Evolutionary conservation across 306 rosid species (phyloP).

Genomic region (Lablab purpureus): DNA sequence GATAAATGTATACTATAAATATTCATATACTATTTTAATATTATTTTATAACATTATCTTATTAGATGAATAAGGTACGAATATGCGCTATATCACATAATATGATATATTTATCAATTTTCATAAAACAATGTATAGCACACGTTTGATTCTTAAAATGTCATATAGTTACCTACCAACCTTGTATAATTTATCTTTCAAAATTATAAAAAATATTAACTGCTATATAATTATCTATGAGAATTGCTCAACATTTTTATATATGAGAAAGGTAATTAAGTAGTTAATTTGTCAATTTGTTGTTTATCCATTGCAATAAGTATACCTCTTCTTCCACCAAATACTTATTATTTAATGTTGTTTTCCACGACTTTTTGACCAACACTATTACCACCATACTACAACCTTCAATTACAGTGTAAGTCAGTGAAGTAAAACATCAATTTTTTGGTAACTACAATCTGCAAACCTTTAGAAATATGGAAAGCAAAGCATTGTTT

Average conservation of each 20-base stretch:
- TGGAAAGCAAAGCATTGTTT: not conserved
- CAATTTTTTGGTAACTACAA: not conserved
- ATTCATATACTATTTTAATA: no score
- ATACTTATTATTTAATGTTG: not conserved
- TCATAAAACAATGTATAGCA: not conserved
- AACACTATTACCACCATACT: not conserved
- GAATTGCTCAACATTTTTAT: not conserved
- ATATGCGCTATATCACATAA: no score
- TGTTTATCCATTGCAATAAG: not conserved
- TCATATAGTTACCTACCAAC: not conserved
- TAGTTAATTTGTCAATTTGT: not conserved
- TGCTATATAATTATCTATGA: not conserved
- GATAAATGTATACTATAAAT: no score
- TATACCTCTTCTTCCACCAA: not conserved
- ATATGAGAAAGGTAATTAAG: not conserved
- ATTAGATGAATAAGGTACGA: no score
- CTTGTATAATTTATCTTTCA: not conserved
- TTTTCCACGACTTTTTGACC: not conserved
- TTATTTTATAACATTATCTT: no score
- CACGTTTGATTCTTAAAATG: not conserved
- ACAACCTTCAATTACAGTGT: not conserved
- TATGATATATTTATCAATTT: no score
- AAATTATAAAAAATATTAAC: not conserved
- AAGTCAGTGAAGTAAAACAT: not conserved
- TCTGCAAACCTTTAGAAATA: conserved; percentile 3